Base-by-base conservation (phyloP, 1,284 basidiomycete species). In the Entoloma clypeatum region DNA sequence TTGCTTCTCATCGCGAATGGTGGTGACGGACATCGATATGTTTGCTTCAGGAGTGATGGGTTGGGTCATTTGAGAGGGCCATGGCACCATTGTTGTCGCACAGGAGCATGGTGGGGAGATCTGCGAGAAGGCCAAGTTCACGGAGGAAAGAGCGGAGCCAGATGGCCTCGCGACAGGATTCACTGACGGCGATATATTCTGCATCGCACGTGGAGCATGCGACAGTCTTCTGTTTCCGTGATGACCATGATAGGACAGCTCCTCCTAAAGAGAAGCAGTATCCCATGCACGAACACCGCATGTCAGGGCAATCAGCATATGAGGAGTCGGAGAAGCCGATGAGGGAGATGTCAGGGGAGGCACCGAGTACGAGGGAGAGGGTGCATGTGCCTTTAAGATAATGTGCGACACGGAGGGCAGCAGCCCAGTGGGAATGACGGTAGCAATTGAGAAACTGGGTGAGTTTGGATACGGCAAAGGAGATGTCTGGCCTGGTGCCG, bases 331-430 rank as follows among this genome's bases (percentile, higher is more conserved):
- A 27, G 13, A 27, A 37, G 4, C 36, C 36, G 2, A n/a, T 8
- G 4, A 37, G 16, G 7, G 9, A 17, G 5, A 35, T 11, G 7
- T 9, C n/a, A 24, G 6, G n/a, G 11, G 8, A 4, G 19, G 31
- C 26, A n/a, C 39, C 32, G 4, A 39, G 38, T 18, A 23, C 19
- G 5, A 39, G 31, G 7, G 21, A 34, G n/a, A 41, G 30, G 5
- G 5, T 14, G 6, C 23, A 32, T 11, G 72, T 70, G 2, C 64
- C 63, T n/a, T 63, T 59, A 2, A 75, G 58, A 48, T 76, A 75
- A 0, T 57, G 56, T 0, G 74, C 52, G 4, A 72, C 57, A 4
- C 57, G 58, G 11, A 66, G 62, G 0, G 62, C 62, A 0, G 65
- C 64, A 2, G 55, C 54, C 63, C 63, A 71, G 48, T 75, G 71